These are phyloP conservation scores for Boletus coccyginus DNA, from an alignment of 768 basidiomycete species.

Conservation along the genomic window DNA sequence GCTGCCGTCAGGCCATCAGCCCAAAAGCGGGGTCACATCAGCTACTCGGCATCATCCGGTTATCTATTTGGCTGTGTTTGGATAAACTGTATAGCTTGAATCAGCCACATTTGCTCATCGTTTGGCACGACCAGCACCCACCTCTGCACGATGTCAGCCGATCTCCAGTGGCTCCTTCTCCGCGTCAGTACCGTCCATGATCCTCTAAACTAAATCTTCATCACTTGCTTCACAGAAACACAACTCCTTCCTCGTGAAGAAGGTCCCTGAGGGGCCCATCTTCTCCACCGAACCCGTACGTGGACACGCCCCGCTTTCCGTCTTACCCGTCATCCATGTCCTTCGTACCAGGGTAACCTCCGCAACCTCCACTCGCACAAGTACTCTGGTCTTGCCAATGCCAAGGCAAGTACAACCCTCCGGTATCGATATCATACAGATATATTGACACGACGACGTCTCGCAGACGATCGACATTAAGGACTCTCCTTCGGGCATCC, in stretches of 20 bases:
- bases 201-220: not conserved
- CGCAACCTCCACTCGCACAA: conserved; percentile 88
- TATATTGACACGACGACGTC: not conserved
- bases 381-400: conserved; percentile 85
- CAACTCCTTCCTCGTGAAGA: conserved; percentile 87
- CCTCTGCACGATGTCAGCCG: conserved; percentile 67
- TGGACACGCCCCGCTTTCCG: conserved; percentile 14
- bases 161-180: conserved; percentile 92
- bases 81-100: conserved; percentile 29
- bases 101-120: conserved; percentile 31
- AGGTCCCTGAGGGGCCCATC: conserved; percentile 63
- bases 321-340: conserved; percentile 4
- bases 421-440: not conserved
- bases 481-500: conserved; percentile 53
- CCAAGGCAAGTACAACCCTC: conserved; percentile 51
- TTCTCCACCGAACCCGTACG: conserved; percentile 85
- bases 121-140: conserved; percentile 12
- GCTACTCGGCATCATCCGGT: too few species aligned
- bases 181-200: conserved; percentile 54
- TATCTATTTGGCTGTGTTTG: conserved; percentile 26
- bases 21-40: too few species aligned
- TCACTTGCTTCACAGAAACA: conserved; percentile 52
- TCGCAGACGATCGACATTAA: conserved; percentile 63
- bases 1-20: too few species aligned
- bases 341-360: conserved; percentile 67